Conservation (phyloP, 371 early-diverging fungal species). For the Smittium mucronatum region DNA sequence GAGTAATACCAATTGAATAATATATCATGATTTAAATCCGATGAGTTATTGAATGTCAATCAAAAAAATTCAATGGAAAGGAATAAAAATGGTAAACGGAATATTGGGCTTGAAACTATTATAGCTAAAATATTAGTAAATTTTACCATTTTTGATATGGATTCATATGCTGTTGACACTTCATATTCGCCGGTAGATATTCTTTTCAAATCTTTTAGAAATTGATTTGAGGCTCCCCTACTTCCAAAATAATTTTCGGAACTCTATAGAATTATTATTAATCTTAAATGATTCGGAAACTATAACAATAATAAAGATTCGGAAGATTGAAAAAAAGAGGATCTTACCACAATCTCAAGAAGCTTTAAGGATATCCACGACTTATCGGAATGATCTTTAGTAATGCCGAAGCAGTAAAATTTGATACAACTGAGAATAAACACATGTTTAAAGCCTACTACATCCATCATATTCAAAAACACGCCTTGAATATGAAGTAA, state of each 20-base stretch:
- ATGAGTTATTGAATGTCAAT: no score
- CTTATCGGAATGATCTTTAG: background rate
- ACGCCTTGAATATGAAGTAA: no score
- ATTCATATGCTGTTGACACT: no score
- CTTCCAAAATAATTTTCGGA: background rate
- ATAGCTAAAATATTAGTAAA: no score
- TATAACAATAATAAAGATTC: background rate
- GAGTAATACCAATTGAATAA: no score
- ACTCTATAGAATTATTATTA: background rate
- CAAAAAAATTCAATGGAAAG: background rate
- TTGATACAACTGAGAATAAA: no score
- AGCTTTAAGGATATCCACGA: background rate
- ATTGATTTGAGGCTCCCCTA: background rate
- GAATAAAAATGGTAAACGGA: background rate
- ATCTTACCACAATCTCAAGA: background rate
- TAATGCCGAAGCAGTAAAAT: background rate
- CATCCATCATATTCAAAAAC: no score
- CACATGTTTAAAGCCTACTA: no score
- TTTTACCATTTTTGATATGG: no score
- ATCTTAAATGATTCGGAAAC: no score
- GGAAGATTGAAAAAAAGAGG: background rate
- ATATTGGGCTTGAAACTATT: no score
- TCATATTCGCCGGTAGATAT: background rate
- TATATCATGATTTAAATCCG: no score
- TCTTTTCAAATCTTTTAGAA: background rate